A percentile compares a stretch with the other conserved stretches of the same genome.
phyloP scores from a whole-genome alignment of 805 yeast genomes.

The Saccharomycopsis babjevae region DNA sequence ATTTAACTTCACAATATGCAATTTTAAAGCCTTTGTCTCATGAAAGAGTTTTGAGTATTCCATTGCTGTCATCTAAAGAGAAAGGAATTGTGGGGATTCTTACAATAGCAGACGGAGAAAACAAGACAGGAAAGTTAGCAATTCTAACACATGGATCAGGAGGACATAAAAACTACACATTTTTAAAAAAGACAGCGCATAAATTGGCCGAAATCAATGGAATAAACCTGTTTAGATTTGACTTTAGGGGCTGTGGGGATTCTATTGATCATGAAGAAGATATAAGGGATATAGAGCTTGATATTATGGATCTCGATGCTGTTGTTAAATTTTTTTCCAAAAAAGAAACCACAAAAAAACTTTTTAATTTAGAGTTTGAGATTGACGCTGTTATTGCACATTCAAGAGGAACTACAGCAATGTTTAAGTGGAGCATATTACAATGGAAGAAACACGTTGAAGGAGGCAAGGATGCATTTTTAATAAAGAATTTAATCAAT shows the following conservation, averaged over 20 bases:
- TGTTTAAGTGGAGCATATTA: slow-evolving; percentile 58
- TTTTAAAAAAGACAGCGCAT: slow-evolving; percentile 54
- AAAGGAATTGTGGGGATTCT: slow-evolving; percentile 30
- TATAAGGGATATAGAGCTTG: slow-evolving; percentile 46
- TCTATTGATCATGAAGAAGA: slow-evolving; percentile 38
- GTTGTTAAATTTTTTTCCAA: slow-evolving; percentile 28
- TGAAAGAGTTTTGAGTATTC: slow-evolving; percentile 23
- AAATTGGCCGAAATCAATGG: slow-evolving; percentile 50
- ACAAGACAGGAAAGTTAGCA: slow-evolving; percentile 34
- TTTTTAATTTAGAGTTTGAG: slow-evolving; percentile 1
- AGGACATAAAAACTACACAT: slow-evolving; percentile 75
- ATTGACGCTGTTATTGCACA: slow-evolving; percentile 54
- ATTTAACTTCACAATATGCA: slow-evolving; percentile 18
- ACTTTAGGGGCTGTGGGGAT: slow-evolving; percentile 78
- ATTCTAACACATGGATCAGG: slow-evolving; percentile 75
- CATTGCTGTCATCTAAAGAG: slow-evolving; percentile 20
- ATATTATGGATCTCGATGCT: slow-evolving; percentile 54
- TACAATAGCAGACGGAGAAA: slow-evolving; percentile 24
- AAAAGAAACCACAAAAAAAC: not conserved
- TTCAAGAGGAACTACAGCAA: slow-evolving; percentile 70
- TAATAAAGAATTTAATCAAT: slow-evolving; percentile 60
- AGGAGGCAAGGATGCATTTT: slow-evolving; percentile 24
- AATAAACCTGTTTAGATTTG: slow-evolving; percentile 60
- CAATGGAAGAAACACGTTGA: slow-evolving; percentile 28
- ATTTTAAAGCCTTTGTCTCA: slow-evolving; percentile 19